Conservation (phyloP, 2,329 filamentous ascomycete genomes). For the Diaporthe batatas region DNA sequence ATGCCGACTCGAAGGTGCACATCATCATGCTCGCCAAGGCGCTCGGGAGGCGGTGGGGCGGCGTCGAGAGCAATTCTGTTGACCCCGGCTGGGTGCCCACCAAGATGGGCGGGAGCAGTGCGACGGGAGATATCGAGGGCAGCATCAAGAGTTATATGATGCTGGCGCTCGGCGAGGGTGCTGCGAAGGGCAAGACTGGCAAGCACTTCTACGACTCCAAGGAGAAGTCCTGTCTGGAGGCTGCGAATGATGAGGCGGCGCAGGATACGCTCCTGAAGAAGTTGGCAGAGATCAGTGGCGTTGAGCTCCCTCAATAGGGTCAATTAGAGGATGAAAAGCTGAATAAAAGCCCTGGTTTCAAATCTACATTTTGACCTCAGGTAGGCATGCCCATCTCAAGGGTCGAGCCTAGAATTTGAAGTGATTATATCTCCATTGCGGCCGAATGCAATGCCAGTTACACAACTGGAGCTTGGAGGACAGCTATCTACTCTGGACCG, state of each 20-base stretch:
- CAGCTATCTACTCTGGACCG: neutral
- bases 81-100: constrained; percentile 69
- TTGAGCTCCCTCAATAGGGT: constrained; percentile 35
- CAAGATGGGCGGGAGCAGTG: constrained; percentile 64
- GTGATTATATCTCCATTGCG: neutral
- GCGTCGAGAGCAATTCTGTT: constrained; percentile 60
- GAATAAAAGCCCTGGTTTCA: too few species aligned
- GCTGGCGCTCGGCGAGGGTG: constrained; percentile 58
- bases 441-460: neutral
- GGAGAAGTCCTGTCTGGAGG: constrained; percentile 48
- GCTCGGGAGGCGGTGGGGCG: constrained; percentile 60
- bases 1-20: constrained; percentile 69
- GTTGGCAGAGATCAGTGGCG: constrained; percentile 49
- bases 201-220: constrained; percentile 56
- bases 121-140: constrained; percentile 61
- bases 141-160: constrained; percentile 62
- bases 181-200: constrained; percentile 50
- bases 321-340: too few species aligned
- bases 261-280: constrained; percentile 60
- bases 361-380: neutral
- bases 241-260: constrained; percentile 53
- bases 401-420: neutral
- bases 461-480: neutral
- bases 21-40: constrained; percentile 68
- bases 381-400: too few species aligned